These are phyloP conservation scores for Suillus spraguei DNA, from an alignment of 768 basidiomycete species.

Conservation along the genomic window DNA sequence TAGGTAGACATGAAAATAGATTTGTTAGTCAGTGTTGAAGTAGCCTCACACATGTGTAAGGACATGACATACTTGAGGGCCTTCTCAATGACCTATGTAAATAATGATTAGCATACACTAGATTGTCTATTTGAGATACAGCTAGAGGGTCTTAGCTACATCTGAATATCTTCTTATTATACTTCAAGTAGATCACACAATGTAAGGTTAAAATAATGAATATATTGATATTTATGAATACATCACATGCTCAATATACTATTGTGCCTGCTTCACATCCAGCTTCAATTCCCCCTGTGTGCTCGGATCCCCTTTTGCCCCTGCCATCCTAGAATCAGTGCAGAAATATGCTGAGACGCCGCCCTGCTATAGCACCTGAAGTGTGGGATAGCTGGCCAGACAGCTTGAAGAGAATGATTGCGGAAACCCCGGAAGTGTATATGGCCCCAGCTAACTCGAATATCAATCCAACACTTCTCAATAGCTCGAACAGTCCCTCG, in stretches of 20 bases:
- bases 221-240: not conserved
- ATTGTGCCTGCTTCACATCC: no score
- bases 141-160: not conserved
- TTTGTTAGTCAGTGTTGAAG: not conserved
- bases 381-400: not conserved
- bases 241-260: not conserved
- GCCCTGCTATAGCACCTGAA: not conserved
- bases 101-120: not conserved
- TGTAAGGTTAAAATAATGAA: slow-evolving; percentile 1
- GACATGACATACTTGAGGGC: slow-evolving; percentile 1
- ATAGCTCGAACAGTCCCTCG: not conserved
- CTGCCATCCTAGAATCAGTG: no score
- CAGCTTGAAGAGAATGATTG: not conserved
- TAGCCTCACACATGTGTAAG: not conserved
- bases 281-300: not conserved
- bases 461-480: not conserved
- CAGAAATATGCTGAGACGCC: not conserved
- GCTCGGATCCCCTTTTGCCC: not conserved
- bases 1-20: not conserved
- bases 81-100: not conserved
- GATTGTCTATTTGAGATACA: not conserved
- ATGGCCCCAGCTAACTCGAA: not conserved
- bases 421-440: not conserved
- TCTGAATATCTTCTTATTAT: slow-evolving; percentile 1
- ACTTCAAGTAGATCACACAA: not conserved